Base-by-base conservation (phyloP, 2,329 filamentous ascomycete genomes). In the Polytolypa hystricis region DNA sequence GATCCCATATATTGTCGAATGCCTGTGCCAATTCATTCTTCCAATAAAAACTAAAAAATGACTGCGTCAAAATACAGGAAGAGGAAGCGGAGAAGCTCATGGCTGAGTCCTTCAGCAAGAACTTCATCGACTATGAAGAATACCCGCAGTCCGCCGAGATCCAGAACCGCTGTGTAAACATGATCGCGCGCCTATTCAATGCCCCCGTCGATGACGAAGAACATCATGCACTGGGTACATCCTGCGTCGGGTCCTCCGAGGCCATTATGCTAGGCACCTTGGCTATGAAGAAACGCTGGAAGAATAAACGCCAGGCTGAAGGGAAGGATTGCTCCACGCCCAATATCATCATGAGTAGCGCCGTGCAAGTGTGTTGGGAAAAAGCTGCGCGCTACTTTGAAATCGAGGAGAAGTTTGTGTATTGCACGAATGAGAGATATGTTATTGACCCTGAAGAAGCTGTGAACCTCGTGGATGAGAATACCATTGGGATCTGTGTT, bases 301-400 rank as follows among this genome's bases (percentile, higher is more conserved):
- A 84, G 67, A 86, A 91, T 60, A 79, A 79, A 64, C 79, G 85
- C 50, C 74, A 81, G 57, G 85, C 82, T 4, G 83, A 76, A 49
- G 87, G 86, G 42, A 91, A 93, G 66, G 74, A 85, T 37, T 74
- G 60, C 42, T 83, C 86, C 44, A 73, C 73, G 30, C 89, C 89
- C 38, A 96, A 96, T 64, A 80, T 96, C 43, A 67, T 96, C 68
- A 95, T 96, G 89, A 91, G 84, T 51, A 85, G 84, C 17, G 87
- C 89, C 20, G 89, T 95, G 2, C 89, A 96, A 64, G 89, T 95
- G 27, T 94, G 86, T 70, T 95, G 87, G 87, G 86, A 95, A 61
- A 95, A 95, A 68, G 80, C 81, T 0, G 77, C 81, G 4, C 73
- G 85, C 35, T 93, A 93, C 66, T 91, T 93, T 51, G 89, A 96